Conservation (phyloP, 169 alveolate species). For the Cyclospora cayetanensis region DNA sequence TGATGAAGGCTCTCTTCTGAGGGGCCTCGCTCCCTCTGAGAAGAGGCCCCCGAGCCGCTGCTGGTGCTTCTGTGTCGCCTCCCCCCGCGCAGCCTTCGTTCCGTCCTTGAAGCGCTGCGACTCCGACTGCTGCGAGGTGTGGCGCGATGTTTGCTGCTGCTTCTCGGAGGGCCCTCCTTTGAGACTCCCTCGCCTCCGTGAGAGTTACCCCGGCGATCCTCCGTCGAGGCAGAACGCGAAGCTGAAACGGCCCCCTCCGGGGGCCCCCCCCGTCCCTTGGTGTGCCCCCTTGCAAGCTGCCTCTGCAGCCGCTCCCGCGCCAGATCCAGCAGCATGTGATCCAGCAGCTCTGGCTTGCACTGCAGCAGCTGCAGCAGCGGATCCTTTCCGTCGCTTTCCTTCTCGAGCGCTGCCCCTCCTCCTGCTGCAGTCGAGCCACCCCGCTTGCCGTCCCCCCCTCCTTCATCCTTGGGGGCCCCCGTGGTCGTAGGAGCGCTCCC, state of each 20-base stretch:
- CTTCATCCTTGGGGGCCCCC: not conserved
- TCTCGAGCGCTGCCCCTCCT: not conserved
- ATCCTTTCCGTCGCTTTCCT: not conserved
- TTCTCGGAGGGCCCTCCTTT: not conserved
- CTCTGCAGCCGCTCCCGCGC: slow-evolving; percentile 52
- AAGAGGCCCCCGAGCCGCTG: not conserved
- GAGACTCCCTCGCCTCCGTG: not conserved
- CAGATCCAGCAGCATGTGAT: slow-evolving; percentile 50
- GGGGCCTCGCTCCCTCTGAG: not conserved
- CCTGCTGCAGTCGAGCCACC: not conserved
- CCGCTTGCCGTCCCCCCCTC: not conserved
- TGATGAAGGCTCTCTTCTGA: not conserved
- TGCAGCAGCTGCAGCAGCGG: slow-evolving; percentile 60
- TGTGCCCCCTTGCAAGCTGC: not conserved
- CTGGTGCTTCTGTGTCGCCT: slow-evolving; percentile 18
- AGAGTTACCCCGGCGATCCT: not conserved
- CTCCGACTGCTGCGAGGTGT: slow-evolving; percentile 3
- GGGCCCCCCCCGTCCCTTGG: slow-evolving; percentile 10
- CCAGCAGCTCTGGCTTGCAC: slow-evolving; percentile 56
- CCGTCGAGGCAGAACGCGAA: not conserved
- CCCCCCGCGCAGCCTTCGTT: not conserved
- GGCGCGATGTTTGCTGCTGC: not conserved
- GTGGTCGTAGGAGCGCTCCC: not conserved
- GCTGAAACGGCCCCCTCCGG: not conserved
- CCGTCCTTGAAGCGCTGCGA: slow-evolving; percentile 4